Evolutionary conservation across 225 moss, liverwort and hornwort species (phyloP), one percentile per base, ranked within the genome.

Genomic region (Asterella californica): DNA sequence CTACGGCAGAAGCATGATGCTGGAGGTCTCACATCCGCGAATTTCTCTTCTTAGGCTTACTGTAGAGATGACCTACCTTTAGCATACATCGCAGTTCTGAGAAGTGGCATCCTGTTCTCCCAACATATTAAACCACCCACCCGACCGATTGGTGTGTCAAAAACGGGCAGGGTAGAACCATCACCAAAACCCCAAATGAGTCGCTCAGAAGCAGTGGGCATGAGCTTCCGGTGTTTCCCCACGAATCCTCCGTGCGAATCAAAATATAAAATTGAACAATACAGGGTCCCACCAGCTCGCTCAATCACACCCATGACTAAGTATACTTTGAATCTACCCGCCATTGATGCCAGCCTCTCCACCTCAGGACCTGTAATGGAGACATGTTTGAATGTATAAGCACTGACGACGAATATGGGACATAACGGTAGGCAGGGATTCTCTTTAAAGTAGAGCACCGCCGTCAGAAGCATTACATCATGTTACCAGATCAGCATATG

Each of bases 41-140:
- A 30, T 70, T 70, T 24, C 45, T 42, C 24, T 70, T 17, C 2
- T 38, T 38, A 6, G 36, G 36, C 2, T 15, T 42, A 18, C 30
- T 70, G 21, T 21, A 42, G 15, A 14, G 30, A 46, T 53, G 53
- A 68, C 81, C 36, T 72, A 89, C 92, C 92, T 72, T 93, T 90
- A 63, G 85, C 92, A 85, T 94, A 94, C 94, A 94, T 92, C 55
- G 92, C 92, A 57, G 90, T 89, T 70, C 90, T 91, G 49, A 92
- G 83, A 24, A 94, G 90, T 27, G 94, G 94, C 94, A 94, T 94
- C 76, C 91, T 89, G 82, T 92, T 94, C 82, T 94, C 94, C 92
- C 90, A 94, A 81, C 94, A 94, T 61, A 94, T 94, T 75, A 94
- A 89, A 2, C 90, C 91, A 32, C 90, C 94, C 55, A 94, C 76